Base-by-base conservation (phyloP, 129 eudicot genomes). In the Apium graveolens region DNA sequence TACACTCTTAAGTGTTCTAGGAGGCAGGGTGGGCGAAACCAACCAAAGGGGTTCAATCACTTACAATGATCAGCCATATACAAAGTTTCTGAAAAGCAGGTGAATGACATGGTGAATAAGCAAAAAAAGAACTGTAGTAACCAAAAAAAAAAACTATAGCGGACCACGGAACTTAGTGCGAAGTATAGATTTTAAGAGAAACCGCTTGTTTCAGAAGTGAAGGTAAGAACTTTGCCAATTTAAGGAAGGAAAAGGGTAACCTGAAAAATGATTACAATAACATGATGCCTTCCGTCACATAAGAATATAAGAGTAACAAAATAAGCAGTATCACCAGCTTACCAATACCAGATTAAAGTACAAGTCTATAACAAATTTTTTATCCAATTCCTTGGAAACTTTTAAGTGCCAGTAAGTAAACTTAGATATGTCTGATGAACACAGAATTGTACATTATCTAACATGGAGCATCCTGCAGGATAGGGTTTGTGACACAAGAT, bases 401-500 rank as follows among this genome's bases (percentile, higher is more conserved):
- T 60, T 60, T 1, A 10, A n/a, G 0, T 60, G 32, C 16, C 32
- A 24, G 46, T 41, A 38, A 70, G n/a, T 38, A 38, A 24, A 71
- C 46, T 45, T 72, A n/a, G 53, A 71, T 13, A 72, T 72, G 51
- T 72, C 48, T 39, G 11, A 14, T 72, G 34, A 41, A 42, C 45
- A 24, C 8, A 5, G 18, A 26, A 39, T 29, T 27, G 32, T 43
- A 18, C 32, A 24, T 45, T 16, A 29, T 24, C 16, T 51, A 63
- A 73, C 76, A 74, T 26, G 16, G 57, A 20, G 73, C 8, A 38
- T 72, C 14, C 80, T 66, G 87, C 93, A 95, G 98, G 96, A 91
- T 95, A 48, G 98, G 98, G 74, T 95, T 95, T 70, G 98, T 95
- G 84, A 91, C 98, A 31, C 97, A 91, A 85, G 98, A 94, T 49